These are phyloP conservation scores for Thymus quinquecostatus DNA, from an alignment of 257 asterid genomes.

Conservation along the genomic window DNA sequence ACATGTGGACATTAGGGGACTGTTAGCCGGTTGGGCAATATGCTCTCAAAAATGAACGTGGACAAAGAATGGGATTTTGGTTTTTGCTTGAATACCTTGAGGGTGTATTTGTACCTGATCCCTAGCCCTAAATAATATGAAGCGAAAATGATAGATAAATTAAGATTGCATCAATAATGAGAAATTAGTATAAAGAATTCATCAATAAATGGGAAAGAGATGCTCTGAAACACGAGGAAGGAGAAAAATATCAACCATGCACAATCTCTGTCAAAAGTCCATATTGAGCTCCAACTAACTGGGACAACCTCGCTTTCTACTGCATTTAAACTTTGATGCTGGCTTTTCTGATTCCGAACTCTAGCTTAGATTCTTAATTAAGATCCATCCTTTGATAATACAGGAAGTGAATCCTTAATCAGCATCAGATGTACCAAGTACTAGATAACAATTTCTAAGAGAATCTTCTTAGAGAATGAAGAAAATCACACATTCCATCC, in stretches of 20 bases:
- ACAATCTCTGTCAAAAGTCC: not conserved
- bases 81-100: too few species aligned
- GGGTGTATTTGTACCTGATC: too few species aligned
- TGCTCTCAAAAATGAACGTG: too few species aligned
- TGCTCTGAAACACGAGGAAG: not conserved
- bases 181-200: not conserved
- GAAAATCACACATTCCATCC: too few species aligned
- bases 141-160: not conserved
- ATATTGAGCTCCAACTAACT: conserved; percentile 40
- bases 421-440: not conserved
- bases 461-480: too few species aligned
- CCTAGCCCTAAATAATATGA: not conserved
- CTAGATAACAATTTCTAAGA: too few species aligned
- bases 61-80: too few species aligned
- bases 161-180: not conserved
- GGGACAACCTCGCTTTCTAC: conserved; percentile 38
- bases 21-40: too few species aligned
- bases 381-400: not conserved
- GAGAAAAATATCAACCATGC: not conserved
- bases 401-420: not conserved
- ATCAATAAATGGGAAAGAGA: not conserved
- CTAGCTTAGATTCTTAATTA: conserved; percentile 11
- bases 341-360: conserved; percentile 50
- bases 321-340: conserved; percentile 32
- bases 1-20: too few species aligned